Conservation (phyloP, 2,329 filamentous ascomycete species). For the Trichoderma koningiopsis region DNA sequence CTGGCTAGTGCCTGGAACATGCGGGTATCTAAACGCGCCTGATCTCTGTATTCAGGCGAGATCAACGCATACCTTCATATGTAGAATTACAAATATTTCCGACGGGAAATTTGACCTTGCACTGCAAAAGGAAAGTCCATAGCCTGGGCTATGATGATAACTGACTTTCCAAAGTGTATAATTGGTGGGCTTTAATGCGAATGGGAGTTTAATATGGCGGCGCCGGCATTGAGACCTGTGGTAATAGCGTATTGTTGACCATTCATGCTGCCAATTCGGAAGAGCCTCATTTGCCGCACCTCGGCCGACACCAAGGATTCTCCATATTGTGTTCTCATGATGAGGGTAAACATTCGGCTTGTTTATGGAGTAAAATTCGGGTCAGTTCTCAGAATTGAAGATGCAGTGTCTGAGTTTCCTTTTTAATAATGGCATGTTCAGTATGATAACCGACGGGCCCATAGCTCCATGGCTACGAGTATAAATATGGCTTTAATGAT, state of each 20-base stretch:
- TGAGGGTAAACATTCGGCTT: not conserved
- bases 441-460: conserved; percentile 17
- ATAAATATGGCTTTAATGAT: conserved; percentile 1
- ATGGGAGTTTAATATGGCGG: not conserved
- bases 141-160: not conserved
- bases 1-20: not conserved
- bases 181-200: not conserved
- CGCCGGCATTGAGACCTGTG: not conserved
- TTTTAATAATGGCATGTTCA: not conserved
- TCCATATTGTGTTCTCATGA: conserved; percentile 2
- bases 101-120: conserved; percentile 5
- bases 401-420: not conserved
- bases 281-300: not conserved
- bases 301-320: not conserved
- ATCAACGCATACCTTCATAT: not conserved
- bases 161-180: not conserved
- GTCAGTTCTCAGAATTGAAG: conserved; percentile 3
- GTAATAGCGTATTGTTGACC: not conserved
- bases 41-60: not conserved
- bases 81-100: not conserved
- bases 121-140: not conserved
- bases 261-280: not conserved
- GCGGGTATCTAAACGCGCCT: not conserved
- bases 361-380: conserved; percentile 5
- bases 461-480: not conserved